A percentile compares a stretch with the other conserved stretches of the same genome.
These are phyloP conservation scores for Didymella sp. DNA, from an alignment of 2,329 filamentous ascomycete species.

Conservation along the genomic window DNA sequence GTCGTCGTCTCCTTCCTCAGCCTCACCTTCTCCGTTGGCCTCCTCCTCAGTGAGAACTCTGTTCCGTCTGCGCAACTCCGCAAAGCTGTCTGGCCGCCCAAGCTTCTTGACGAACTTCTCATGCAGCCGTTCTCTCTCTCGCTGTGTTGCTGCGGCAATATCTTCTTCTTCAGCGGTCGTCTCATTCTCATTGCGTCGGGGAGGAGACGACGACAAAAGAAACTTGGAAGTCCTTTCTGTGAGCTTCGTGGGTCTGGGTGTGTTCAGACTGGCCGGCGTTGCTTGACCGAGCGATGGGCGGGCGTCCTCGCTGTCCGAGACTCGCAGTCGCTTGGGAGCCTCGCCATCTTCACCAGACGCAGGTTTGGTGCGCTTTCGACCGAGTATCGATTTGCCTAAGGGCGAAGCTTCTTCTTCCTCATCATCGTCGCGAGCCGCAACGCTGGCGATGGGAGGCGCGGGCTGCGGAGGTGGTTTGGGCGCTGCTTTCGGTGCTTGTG, in stretches of 20 bases:
- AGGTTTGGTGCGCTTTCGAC: constrained; percentile 43
- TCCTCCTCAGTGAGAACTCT: constrained; percentile 63
- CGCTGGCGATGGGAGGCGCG: constrained; percentile 30
- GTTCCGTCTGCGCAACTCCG: constrained; percentile 68
- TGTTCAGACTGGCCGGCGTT: constrained; percentile 35
- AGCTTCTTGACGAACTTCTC: constrained; percentile 88
- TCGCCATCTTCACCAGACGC: constrained; percentile 50
- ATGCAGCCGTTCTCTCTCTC: constrained; percentile 75
- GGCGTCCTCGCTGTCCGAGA: constrained; percentile 26
- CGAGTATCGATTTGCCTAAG: background rate
- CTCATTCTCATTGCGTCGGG: constrained; percentile 42
- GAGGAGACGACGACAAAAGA: constrained; percentile 62
- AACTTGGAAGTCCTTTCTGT: constrained; percentile 64
- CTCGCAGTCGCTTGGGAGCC: constrained; percentile 51
- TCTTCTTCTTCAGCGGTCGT: constrained; percentile 53
- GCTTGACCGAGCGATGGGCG: constrained; percentile 34
- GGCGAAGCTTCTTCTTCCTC: constrained; percentile 15
- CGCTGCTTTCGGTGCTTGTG: constrained; percentile 12
- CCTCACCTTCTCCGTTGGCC: constrained; percentile 57
- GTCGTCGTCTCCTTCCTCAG: constrained; percentile 63
- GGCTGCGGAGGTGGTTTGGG: constrained; percentile 13
- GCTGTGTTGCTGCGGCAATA: constrained; percentile 61
- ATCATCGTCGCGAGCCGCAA: constrained; percentile 18
- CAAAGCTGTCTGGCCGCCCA: constrained; percentile 81
- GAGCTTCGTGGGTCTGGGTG: constrained; percentile 44